Base-by-base conservation (phyloP, 176 grass and related monocot species). In the Phragmites australis region DNA sequence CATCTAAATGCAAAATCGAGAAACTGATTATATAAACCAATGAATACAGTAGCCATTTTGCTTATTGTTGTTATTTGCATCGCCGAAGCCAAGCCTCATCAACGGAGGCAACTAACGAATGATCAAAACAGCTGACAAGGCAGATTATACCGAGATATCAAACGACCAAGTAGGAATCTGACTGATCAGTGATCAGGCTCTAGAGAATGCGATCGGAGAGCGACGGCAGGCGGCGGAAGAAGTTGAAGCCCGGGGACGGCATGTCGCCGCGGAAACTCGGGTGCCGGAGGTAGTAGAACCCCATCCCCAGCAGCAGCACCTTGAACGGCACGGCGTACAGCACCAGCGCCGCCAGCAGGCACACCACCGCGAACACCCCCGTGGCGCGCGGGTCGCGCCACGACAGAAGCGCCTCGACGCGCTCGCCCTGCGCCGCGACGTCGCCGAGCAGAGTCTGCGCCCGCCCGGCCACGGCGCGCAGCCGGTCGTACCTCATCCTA, bases 321-420 rank as follows among this genome's bases (percentile, higher is more conserved):
- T 89, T 81, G 84, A 95, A 93, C 6, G 96, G 93, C 64, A 93
- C 88, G 27, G 82, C 80, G 87, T 95, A 99, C 19, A 92, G 81
- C 37, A 93, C 81, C 43, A 99, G 69, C n/a, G 88, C 87, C 45
- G 78, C 78, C 22, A 91, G 47, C n/a, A 99, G 70, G 80, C 75
- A 86, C 49, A 82, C 81, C 10, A 68, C 67, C 9, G 90, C 86
- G 79, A 99, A 99, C 50, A 95, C 62, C 47, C 67, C 84, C 27
- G 96, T 99, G 9, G 96, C 92, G 19, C 96, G 88, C 25, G 93
- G 96, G 74, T 99, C 96, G 6, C 92, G 81, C 96, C 96, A 99
- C 46, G 86, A 93, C 41, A 99, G 78, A 48, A 99, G 79, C 68
- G 92, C 96, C 88, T 94, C 92, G 7, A 99, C 8, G 60, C 96